Conservation (phyloP, 2,329 filamentous ascomycete species). For the Cercospora sp. region DNA sequence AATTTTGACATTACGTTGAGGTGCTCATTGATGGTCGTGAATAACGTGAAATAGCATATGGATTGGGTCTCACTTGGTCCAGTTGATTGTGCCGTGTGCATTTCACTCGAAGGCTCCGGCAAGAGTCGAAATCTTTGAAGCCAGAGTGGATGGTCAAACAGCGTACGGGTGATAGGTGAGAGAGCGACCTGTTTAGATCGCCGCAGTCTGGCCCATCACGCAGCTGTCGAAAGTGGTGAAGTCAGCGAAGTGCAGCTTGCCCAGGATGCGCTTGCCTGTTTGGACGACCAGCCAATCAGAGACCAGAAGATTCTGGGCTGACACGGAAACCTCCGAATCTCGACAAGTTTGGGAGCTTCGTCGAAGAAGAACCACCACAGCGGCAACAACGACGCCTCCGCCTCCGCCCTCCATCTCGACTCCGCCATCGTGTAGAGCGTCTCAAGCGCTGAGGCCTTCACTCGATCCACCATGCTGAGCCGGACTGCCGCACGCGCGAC, state of each 20-base stretch:
- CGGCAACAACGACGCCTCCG: slow-evolving; percentile 1
- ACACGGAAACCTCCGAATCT: slow-evolving; percentile 2
- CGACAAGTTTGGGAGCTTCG: slow-evolving; percentile 10
- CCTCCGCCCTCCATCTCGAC: slow-evolving; percentile 1
- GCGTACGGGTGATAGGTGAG: background rate
- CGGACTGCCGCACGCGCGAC: slow-evolving; percentile 86
- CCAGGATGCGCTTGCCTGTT: background rate
- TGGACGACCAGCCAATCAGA: background rate
- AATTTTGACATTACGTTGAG: too few relatives aligned
- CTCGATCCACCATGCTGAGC: slow-evolving; percentile 74
- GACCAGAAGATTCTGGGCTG: background rate
- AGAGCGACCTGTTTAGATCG: background rate
- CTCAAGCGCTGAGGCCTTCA: slow-evolving; percentile 39
- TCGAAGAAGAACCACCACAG: slow-evolving; percentile 3
- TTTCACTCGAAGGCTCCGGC: too few relatives aligned
- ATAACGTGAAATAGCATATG: too few relatives aligned
- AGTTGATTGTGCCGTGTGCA: too few relatives aligned
- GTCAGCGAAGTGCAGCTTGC: background rate
- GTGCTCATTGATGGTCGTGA: too few relatives aligned
- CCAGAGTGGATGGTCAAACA: too few relatives aligned
- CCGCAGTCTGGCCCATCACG: background rate
- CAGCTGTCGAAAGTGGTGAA: background rate
- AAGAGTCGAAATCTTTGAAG: too few relatives aligned
- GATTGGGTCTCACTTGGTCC: too few relatives aligned
- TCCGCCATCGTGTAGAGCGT: slow-evolving; percentile 26